phyloP scores from a whole-genome alignment of 75 land plant genomes.

The Gnetum montanum region DNA sequence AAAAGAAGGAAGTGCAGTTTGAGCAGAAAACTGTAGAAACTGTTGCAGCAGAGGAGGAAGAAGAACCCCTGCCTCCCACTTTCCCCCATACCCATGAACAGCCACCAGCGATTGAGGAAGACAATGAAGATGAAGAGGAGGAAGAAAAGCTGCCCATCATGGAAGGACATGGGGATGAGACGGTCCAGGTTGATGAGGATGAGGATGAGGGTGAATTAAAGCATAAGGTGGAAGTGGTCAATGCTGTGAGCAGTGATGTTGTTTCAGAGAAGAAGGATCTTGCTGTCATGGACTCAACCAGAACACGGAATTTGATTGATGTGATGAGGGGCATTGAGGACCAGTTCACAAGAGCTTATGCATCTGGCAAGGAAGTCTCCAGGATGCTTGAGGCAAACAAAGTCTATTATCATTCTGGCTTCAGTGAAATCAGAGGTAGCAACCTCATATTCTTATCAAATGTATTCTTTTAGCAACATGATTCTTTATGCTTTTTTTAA shows the following conservation, averaged over 20 bases:
- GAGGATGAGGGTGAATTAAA: no score
- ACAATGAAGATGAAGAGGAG: conserved; percentile 6
- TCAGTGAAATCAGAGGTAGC: conserved; percentile 58
- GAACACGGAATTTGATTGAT: conserved; percentile 42
- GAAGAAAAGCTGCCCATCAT: conserved; percentile 2
- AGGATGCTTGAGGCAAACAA: conserved; percentile 76
- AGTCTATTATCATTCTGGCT: conserved; percentile 41
- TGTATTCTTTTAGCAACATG: no score
- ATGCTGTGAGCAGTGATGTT: conserved; percentile 6
- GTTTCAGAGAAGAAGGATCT: conserved; percentile 24
- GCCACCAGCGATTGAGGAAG: background rate
- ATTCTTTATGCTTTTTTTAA: no score
- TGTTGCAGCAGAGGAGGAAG: background rate
- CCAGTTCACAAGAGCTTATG: conserved; percentile 61
- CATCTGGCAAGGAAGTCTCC: conserved; percentile 67
- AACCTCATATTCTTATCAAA: no score
- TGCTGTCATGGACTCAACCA: conserved; percentile 26
- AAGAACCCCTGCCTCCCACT: no score
- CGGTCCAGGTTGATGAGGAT: conserved; percentile 8
- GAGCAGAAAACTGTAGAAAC: conserved; percentile 1
- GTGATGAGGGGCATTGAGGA: conserved; percentile 72
- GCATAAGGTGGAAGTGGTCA: conserved; percentile 5
- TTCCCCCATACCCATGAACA: background rate
- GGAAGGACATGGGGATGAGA: background rate
- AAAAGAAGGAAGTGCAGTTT: background rate